Evolutionary conservation across 345 rosid genomes (phyloP).

Genomic region (Garcia nutans): DNA sequence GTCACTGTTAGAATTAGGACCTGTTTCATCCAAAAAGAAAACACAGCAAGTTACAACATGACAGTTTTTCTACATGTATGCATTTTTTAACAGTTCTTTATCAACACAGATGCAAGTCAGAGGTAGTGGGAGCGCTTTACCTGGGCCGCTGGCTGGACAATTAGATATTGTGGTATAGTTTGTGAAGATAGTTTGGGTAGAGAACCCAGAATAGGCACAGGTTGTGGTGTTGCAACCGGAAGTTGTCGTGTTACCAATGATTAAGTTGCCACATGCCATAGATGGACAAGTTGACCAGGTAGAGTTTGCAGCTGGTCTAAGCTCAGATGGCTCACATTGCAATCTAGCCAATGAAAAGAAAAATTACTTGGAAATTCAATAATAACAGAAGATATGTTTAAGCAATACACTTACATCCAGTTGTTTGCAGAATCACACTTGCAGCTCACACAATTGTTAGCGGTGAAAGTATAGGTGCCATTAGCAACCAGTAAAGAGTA

Average conservation of each 20-base stretch:
- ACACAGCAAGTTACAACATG: too few species aligned
- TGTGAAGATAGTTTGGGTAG: slow-evolving; percentile 42
- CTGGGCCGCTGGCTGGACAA: slow-evolving; percentile 31
- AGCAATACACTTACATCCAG: slow-evolving; percentile 53
- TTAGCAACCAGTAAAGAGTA: slow-evolving; percentile 47
- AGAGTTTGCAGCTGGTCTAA: slow-evolving; percentile 18
- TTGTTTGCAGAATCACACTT: slow-evolving; percentile 52
- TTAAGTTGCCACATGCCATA: slow-evolving; percentile 43
- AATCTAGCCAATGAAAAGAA: slow-evolving; percentile 45
- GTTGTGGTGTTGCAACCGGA: slow-evolving; percentile 41
- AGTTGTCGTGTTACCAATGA: slow-evolving; percentile 42
- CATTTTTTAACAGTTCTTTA: too few species aligned
- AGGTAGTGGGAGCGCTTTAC: slow-evolving; percentile 9
- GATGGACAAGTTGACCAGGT: slow-evolving; percentile 49
- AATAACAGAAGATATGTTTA: neutral
- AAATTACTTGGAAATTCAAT: neutral
- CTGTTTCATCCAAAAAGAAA: slow-evolving; percentile 28
- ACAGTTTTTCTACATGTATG: too few species aligned
- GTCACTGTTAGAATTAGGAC: neutral
- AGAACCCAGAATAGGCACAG: slow-evolving; percentile 70
- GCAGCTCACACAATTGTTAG: slow-evolving; percentile 66
- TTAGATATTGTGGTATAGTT: slow-evolving; percentile 32
- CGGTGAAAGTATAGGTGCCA: slow-evolving; percentile 53
- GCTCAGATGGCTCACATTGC: slow-evolving; percentile 55
- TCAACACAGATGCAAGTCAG: too few species aligned